Evolutionary conservation across 306 rosid species (phyloP).

Genomic region (Phaseolus lunatus): DNA sequence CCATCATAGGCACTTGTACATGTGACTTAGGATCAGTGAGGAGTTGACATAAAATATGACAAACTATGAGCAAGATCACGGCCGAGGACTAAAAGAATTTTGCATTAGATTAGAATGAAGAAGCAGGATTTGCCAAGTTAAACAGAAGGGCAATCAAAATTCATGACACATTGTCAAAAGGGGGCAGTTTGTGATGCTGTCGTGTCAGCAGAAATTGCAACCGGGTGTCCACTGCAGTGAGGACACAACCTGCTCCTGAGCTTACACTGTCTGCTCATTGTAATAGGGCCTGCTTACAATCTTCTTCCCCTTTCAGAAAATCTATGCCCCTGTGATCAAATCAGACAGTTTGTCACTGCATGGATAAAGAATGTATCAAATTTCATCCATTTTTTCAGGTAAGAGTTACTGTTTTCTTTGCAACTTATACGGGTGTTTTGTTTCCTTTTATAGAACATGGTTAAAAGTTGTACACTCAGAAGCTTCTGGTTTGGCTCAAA

Average conservation of each 20-base stretch:
- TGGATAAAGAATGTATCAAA: constrained; percentile 51
- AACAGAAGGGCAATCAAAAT: constrained; percentile 43
- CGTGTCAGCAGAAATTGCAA: constrained; percentile 42
- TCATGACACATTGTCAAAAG: constrained; percentile 46
- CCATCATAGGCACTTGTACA: constrained; percentile 45
- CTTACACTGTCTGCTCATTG: constrained; percentile 44
- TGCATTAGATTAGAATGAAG: constrained; percentile 49
- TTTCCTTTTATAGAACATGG: constrained; percentile 60
- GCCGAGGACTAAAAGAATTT: constrained; percentile 51
- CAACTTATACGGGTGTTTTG: constrained; percentile 54
- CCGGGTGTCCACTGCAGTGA: constrained; percentile 44
- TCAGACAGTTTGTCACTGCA: constrained; percentile 62
- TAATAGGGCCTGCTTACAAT: constrained; percentile 47
- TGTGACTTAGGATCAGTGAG: constrained; percentile 47
- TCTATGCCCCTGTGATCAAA: constrained; percentile 70
- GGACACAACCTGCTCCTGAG: constrained; percentile 48
- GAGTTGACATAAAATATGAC: constrained; percentile 36
- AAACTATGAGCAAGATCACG: constrained; percentile 41
- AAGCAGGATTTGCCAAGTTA: constrained; percentile 42
- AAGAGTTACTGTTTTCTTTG: constrained; percentile 44
- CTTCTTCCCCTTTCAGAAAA: constrained; percentile 52
- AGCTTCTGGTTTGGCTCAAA: constrained; percentile 87
- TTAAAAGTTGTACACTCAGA: constrained; percentile 68
- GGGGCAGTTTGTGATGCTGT: constrained; percentile 39
- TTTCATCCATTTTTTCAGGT: constrained; percentile 53